Evolutionary conservation across 768 basidiomycete genomes (phyloP), one percentile per base, ranked within the genome.

Genomic region (Hysterangium stoloniferum): DNA sequence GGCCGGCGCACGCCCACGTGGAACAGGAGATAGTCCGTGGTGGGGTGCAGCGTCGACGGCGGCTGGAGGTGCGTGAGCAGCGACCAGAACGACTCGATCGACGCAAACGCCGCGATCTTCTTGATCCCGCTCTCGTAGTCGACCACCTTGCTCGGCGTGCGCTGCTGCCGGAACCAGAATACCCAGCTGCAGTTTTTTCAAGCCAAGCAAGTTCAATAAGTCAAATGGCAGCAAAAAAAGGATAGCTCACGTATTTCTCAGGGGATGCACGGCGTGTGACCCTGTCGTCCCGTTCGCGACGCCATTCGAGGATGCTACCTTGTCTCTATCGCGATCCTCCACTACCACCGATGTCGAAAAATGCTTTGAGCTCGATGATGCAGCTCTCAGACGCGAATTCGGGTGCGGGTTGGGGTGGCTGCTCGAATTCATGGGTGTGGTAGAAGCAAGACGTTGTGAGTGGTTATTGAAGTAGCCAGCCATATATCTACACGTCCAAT

Each of bases 41-140:
- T 95, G 5, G 93, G 86, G 9, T 80, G 75, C 22, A 97, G 76
- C 11, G 77, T 75, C 1, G 89, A 92, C 1, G 94, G 92, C 0
- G 89, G 81, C 4, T 83, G 75, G 24, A 98, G 77, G 64, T 97
- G 95, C 4, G 93, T 92, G 75, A 89, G 87, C 53, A 98, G 71
- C 20, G 91, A 85, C 84, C 94, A 95, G 66, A 93, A 96, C 32
- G 91, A 94, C 69, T 97, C 95, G 46, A 91, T 87, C 4, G 90
- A 94, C 57, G 86, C 82, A 62, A 94, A 95, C 4, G 87, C 81
- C 4, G 91, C 81, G 41, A 97, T 82, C 66, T 85, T 86, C 69
- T 91, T 91, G 61, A 97, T 95, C 25, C 92, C 91, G 61, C 95
- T 92, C 61, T 96, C 93, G 62, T 97, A 96, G 62, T 80, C 92